Evolutionary conservation across 1,139 yeast genomes (phyloP), one percentile per base, ranked within the genome.

Genomic region (Tardiomyces blankii): DNA sequence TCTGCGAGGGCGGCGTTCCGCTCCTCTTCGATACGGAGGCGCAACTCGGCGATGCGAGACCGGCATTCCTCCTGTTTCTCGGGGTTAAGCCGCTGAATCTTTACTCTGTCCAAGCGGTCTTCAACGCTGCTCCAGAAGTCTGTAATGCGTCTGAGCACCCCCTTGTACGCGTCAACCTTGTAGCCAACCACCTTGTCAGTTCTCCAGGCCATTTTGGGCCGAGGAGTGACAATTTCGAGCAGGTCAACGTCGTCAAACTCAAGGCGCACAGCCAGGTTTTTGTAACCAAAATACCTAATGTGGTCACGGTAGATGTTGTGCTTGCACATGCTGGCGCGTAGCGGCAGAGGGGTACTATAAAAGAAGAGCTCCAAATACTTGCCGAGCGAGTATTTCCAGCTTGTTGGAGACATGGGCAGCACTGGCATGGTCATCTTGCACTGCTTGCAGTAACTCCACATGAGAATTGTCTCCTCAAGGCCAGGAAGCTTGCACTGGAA

Each of bases 371-470:
- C 97, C 41, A 93, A 69, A 58, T 85, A 93, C 59, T 91, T 93
- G 0, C 98, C 98, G 61, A 93, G 80, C 0, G 97, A 89, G 52
- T 82, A 80, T 58, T 82, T 87, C 81, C 94, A 89, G 0, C 96
- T 81, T 27, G 82, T 82, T 46, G 87, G 91, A 55, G 86, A 83
- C 83, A 93, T 78, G n/a, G 87, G 85, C 21, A 80, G 68, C 13
- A 85, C 80, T 0, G 96, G 94, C 2, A 95, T 81, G 0, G 83
- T 73, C 42, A 73, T 75, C 18, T 79, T 75, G 61, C 99, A 93
- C 44, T 71, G 72, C 48, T 82, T 85, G 64, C 99, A 93, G 53
- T 77, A 80, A 61, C 95, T 85, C 98, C 98, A 93, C 73, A 89
- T 82, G 43, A 88, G 69, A 43, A 93, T 78, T n/a, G 76, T 75